phyloP scores from a whole-genome alignment of 257 asterid genomes.

The Solanum megistacrolobum region DNA sequence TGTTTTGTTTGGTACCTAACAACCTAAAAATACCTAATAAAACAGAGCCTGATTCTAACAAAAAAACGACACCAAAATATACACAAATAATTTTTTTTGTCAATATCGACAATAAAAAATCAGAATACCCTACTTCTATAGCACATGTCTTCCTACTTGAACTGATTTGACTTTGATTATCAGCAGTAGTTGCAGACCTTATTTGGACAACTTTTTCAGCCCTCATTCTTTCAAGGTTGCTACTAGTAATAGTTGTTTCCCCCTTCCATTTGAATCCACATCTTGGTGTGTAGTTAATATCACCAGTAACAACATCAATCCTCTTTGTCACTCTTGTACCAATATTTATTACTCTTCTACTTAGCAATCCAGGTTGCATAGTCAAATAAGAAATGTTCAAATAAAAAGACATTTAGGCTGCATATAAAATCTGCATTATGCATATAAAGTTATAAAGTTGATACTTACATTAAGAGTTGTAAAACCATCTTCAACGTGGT shows the following conservation, averaged over 20 bases:
- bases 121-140: not conserved
- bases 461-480: not conserved
- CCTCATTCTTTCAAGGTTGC: not conserved
- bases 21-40: not conserved
- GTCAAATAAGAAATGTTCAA: not conserved
- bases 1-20: not conserved
- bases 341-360: not conserved
- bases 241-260: not conserved
- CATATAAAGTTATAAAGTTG: not conserved
- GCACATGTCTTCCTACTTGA: not conserved
- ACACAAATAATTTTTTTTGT: not conserved
- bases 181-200: not conserved
- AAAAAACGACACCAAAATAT: no score
- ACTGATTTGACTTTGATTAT: not conserved
- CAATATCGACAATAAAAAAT: not conserved
- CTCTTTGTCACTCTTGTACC: not conserved
- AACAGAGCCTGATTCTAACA: not conserved
- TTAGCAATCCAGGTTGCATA: not conserved
- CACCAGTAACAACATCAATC: not conserved
- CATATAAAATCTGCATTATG: not conserved
- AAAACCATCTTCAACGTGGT: not conserved
- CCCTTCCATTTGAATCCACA: not conserved
- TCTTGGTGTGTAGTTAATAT: not conserved
- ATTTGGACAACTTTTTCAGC: not conserved
- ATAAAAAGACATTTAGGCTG: not conserved